Base-by-base conservation (phyloP, 78 protist species). In the Guillardia theta region DNA sequence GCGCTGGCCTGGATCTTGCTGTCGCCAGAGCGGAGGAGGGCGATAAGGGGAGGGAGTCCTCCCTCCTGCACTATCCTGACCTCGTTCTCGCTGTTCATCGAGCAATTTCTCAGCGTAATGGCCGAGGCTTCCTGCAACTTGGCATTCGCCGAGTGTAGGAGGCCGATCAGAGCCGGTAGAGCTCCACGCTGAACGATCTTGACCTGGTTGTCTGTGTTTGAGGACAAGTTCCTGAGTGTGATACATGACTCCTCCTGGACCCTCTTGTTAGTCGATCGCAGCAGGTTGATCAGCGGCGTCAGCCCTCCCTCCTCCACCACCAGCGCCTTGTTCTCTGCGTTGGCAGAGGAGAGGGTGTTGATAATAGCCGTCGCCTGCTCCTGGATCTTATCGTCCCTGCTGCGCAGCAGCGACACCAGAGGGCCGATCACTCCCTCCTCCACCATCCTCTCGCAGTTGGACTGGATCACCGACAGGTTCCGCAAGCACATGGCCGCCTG, bases 371-470 rank as follows among this genome's bases (percentile, higher is more conserved):
- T 44, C 19, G 90, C 90, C 37, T 80, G 90, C 90, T 80, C 90
- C 50, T 80, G 90, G 53, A 80, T 44, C 48, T 44, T 80, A 6
- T 80, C 90, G 53, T 80, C 90, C 33, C 90, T 39, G 44, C 24
- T n/a, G 12, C 90, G 48, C 33, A 80, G 90, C 22, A 80, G 90
- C 5, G 90, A 80, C 12, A 80, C 90, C n/a, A 80, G 9, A 12
- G 90, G 90, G 58, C 53, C 53, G 8, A 39, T 80, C 53, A 44
- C 90, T 0, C 90, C 90, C 10, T 80, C 90, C 90, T 80, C 90
- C 53, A 80, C 90, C 90, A 80, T 80, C 44, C 90, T 46, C 90
- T 39, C 90, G 90, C 90, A 80, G 90, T 80, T 80, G 90, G 46
- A 39, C 46, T 80, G 90, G 45, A 80, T 46, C 9, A 80, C 90